These are phyloP conservation scores for Ilex asprella DNA, from an alignment of 257 asterid species.

Conservation along the genomic window DNA sequence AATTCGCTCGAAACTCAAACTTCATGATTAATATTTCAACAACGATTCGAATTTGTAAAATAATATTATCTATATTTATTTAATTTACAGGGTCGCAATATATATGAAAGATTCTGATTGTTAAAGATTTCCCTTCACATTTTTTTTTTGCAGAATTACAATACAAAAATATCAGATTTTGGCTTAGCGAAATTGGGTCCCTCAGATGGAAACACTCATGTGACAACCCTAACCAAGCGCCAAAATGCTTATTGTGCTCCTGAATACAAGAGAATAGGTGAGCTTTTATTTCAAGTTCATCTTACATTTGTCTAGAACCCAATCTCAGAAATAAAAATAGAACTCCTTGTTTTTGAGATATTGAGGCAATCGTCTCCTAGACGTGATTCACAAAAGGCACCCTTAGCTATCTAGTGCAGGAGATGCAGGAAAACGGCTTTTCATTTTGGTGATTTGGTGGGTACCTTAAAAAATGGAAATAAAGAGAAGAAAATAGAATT, in stretches of 20 bases:
- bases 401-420: neutral
- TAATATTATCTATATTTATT: too few relatives aligned
- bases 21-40: too few relatives aligned
- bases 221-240: conserved; percentile 59
- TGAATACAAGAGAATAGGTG: conserved; percentile 49
- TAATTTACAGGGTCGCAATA: too few relatives aligned
- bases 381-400: neutral
- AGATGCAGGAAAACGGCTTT: too few relatives aligned
- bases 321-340: neutral
- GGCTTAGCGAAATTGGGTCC: conserved; percentile 57
- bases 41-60: too few relatives aligned
- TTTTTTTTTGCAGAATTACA: conserved; percentile 35
- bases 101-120: neutral
- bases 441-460: too few relatives aligned
- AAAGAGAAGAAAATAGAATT: too few relatives aligned
- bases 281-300: conserved; percentile 4
- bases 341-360: neutral
- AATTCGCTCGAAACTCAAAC: too few relatives aligned
- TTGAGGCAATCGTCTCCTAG: too few relatives aligned
- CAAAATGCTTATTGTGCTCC: conserved; percentile 58
- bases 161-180: conserved; percentile 52
- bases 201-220: conserved; percentile 41
- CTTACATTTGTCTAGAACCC: neutral
- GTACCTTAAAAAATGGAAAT: neutral
- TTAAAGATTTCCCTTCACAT: neutral